phyloP scores from a whole-genome alignment of 345 rosid genomes.

The Heritiera fomes region DNA sequence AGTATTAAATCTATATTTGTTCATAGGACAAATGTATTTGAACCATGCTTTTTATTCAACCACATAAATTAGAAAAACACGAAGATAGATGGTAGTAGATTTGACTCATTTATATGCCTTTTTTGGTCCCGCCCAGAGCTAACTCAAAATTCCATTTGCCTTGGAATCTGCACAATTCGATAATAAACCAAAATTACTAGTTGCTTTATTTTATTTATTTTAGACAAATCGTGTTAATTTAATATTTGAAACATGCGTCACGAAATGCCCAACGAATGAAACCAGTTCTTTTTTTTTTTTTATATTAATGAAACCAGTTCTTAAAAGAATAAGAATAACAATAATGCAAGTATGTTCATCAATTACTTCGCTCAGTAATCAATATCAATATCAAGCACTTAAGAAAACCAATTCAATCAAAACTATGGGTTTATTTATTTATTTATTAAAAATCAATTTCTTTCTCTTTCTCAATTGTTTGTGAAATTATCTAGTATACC shows the following conservation, averaged over 20 bases:
- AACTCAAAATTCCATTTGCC: slow-evolving; percentile 1
- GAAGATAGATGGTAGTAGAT: too few species aligned
- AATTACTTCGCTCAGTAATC: too few species aligned
- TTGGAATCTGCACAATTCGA: slow-evolving; percentile 13
- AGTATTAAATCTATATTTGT: not conserved
- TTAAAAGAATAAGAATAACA: too few species aligned
- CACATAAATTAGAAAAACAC: too few species aligned
- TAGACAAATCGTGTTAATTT: not conserved
- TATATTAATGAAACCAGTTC: too few species aligned
- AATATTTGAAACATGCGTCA: too few species aligned
- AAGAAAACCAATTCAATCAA: not conserved
- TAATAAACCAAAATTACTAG: not conserved
- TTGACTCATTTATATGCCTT: not conserved
- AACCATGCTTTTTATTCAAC: not conserved
- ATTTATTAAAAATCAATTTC: too few species aligned
- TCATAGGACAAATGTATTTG: not conserved
- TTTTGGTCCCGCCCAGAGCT: not conserved
- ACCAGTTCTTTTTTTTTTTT: too few species aligned
- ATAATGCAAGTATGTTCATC: not conserved
- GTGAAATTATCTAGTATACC: not conserved
- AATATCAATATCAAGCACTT: too few species aligned
- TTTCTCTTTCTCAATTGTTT: not conserved
- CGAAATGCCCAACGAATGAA: too few species aligned
- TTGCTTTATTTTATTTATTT: not conserved
- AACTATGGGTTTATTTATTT: too few species aligned